Evolutionary conservation across 1,139 yeast genomes (phyloP), one percentile per base, ranked within the genome.

Genomic region (Suhomyces guaymorum): DNA sequence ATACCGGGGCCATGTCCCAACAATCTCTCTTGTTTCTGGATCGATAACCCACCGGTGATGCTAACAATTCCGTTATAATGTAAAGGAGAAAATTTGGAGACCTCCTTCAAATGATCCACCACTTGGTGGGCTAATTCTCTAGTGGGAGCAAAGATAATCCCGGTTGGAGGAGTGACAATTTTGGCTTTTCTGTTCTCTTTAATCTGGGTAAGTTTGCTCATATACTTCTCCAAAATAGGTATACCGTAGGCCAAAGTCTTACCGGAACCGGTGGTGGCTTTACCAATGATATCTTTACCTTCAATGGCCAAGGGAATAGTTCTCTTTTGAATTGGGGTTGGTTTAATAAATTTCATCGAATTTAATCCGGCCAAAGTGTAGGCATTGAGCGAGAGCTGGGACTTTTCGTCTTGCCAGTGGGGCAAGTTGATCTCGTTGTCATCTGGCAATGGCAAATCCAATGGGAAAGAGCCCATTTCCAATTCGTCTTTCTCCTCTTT

Each of bases 261-360:
- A 70, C 99, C 99, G 0, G 96, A 88, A 57, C 99, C 99, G 1
- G 99, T 94, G 7, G 95, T 83, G 8, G 98, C 98, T 54, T 92
- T 94, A 38, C 98, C 99, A 46, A 94, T 79, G 7, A 92, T 77
- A 59, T 92, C 97, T 32, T 71, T 72, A 5, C 92, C 95, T 22
- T 70, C 66, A 10, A 86, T 45, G 3, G 94, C 88, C 20, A 71
- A 55, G 1, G 97, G 96, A 35, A 92, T 82, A n/a, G 92, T 70
- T 41, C 66, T 66, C 42, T 68, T 70, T 61, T 92, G 98, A 52
- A 92, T 89, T 19, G 81, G 86, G 0, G 97, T 90, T 7, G 98
- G 97, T 21, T 67, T 62, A 2, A 48, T 53, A 57, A 84, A 92
- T 1, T 75, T 76, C n/a, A 82, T 59, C 13, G 67, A 66, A 2